Base-by-base conservation (phyloP, 2,329 filamentous ascomycete species). In the Scleromitrula shiraiana region DNA sequence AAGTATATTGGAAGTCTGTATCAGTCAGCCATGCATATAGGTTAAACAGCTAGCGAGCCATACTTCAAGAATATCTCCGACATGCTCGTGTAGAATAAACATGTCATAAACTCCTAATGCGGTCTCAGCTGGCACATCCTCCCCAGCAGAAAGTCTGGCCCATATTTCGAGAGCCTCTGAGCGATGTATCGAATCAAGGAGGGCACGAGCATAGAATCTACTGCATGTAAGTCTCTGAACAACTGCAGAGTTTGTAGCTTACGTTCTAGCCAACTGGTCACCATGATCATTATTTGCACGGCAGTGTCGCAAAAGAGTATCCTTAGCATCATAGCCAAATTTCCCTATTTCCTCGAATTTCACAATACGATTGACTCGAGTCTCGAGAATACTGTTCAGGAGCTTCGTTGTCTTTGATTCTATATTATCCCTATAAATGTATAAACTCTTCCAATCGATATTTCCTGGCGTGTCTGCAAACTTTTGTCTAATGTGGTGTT, bases 251-350 rank as follows among this genome's bases (percentile, higher is more conserved):
- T 22, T 2, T 20, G 12, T 35, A 27, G 50, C 59, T 55, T 55
- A 80, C 68, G 83, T 80, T 64, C 87, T 77, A 12, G 91, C 86
- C 59, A 98, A 68, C 45, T 85, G 78, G 68, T 96, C 88, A 12
- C 85, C 77, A 4, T 70, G 72, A 33, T 77, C 72, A 10, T 83
- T 75, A 50, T 48, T 37, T 7, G 14, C 74, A 69, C 70, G 70
- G 51, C 76, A 78, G 62, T 95, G 82, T 47, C 75, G 71, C 51
- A 89, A 60, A 41, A 97, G 74, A 46, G 82, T 82, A 64, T 96
- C 90, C 64, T 96, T 96, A 38, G 84, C 86, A 69, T 97, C 89
- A 60, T 90, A 91, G 0, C 89, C 89, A 59, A 82, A 73, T 23
- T 73, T 69, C 45, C 85, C 80, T 53, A 97, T 85, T 42, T 75